Evolutionary conservation across 2,329 filamentous ascomycete species (phyloP).

Genomic region (Colletotrichum gloeosporioides): DNA sequence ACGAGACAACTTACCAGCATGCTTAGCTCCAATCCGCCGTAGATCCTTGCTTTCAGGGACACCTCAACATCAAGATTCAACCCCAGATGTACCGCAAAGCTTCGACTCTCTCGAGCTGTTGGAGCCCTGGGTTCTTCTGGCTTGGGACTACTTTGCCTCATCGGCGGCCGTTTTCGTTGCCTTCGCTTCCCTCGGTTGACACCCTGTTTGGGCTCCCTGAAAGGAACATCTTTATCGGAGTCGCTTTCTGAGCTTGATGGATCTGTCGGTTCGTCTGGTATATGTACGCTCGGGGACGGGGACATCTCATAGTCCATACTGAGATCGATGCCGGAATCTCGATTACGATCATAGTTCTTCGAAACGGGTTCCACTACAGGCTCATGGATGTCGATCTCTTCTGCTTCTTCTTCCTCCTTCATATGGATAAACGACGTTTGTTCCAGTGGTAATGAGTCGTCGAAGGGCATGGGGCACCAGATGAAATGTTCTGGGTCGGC

Average conservation of each 20-base stretch:
- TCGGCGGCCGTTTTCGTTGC: neutral
- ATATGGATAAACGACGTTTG: slow-evolving; percentile 16
- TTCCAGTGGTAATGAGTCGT: slow-evolving; percentile 9
- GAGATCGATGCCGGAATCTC: neutral
- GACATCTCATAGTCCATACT: neutral
- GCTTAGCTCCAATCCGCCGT: slow-evolving; percentile 7
- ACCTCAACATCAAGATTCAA: slow-evolving; percentile 13
- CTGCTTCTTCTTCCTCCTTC: neutral
- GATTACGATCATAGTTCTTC: neutral
- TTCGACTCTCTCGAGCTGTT: neutral
- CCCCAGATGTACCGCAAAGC: slow-evolving; percentile 3
- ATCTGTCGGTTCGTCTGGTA: neutral
- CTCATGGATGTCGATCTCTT: neutral
- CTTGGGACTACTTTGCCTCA: neutral
- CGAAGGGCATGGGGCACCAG: slow-evolving; percentile 16
- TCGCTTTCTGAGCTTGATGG: neutral
- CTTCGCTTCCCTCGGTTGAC: neutral
- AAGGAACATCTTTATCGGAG: neutral
- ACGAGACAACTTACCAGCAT: neutral
- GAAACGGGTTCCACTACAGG: neutral
- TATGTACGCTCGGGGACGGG: neutral
- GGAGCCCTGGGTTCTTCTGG: neutral
- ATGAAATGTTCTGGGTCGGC: slow-evolving; percentile 9
- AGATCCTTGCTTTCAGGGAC: slow-evolving; percentile 1
- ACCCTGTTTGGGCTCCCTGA: neutral